These are phyloP conservation scores for Colletotrichum spinosum DNA, from an alignment of 2,329 filamentous ascomycete species.

Conservation along the genomic window DNA sequence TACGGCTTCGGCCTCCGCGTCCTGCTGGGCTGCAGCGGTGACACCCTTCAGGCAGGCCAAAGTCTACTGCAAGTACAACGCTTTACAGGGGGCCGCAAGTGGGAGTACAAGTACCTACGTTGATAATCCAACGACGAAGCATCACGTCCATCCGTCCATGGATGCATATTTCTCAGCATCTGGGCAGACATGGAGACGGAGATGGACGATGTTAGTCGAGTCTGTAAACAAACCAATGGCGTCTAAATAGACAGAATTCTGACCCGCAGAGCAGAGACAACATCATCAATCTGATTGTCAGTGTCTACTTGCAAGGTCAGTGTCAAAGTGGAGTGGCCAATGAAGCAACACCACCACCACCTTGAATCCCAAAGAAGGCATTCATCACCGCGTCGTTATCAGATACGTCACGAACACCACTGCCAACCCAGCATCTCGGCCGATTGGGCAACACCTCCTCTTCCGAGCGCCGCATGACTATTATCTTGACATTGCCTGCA, in stretches of 20 bases:
- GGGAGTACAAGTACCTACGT: too few species aligned
- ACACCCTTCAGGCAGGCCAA: constrained; percentile 21
- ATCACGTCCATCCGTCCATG: too few species aligned
- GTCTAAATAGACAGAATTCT: not conserved
- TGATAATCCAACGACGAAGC: too few species aligned
- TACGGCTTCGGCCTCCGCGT: constrained; percentile 22
- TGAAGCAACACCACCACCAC: constrained; percentile 4
- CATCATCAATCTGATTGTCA: too few species aligned
- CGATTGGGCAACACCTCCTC: constrained; percentile 17
- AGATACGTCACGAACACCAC: constrained; percentile 19
- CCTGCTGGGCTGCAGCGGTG: constrained; percentile 12
- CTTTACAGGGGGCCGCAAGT: not conserved
- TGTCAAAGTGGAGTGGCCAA: constrained; percentile 12
- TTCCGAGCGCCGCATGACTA: constrained; percentile 28
- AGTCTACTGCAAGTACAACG: not conserved
- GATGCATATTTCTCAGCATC: too few species aligned
- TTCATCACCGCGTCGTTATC: constrained; percentile 27
- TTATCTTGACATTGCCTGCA: constrained; percentile 20
- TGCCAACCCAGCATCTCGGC: constrained; percentile 18
- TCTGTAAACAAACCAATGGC: not conserved
- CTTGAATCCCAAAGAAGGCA: constrained; percentile 11
- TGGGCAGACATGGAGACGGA: too few species aligned
- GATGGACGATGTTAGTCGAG: not conserved
- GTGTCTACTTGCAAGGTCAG: constrained; percentile 5
- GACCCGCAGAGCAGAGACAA: not conserved